These are phyloP conservation scores for Rhizomucor pusillus DNA, from an alignment of 371 early-diverging fungal genomes.

Conservation along the genomic window DNA sequence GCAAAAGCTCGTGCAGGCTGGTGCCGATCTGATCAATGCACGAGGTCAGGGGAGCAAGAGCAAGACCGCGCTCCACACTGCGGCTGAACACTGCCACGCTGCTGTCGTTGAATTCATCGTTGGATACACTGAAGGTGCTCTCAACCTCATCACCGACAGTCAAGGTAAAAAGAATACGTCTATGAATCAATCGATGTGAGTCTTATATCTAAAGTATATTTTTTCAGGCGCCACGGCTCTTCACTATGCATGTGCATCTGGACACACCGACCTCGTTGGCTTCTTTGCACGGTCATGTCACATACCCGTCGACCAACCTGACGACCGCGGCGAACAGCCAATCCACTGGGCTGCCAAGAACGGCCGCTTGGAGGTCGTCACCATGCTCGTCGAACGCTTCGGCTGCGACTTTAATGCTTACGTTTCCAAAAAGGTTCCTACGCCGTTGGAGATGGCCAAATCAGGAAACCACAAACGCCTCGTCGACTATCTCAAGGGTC, in stretches of 20 bases:
- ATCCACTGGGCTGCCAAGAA: slow-evolving; percentile 40
- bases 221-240: slow-evolving; percentile 34
- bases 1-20: slow-evolving; percentile 35
- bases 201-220: background rate
- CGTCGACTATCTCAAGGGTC: slow-evolving; percentile 36
- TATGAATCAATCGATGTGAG: background rate
- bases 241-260: slow-evolving; percentile 45
- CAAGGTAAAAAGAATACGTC: no score
- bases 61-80: slow-evolving; percentile 39
- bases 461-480: slow-evolving; percentile 32
- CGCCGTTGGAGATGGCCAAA: slow-evolving; percentile 43
- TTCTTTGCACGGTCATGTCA: slow-evolving; percentile 27
- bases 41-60: slow-evolving; percentile 30
- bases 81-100: slow-evolving; percentile 42
- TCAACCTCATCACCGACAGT: slow-evolving; percentile 24
- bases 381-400: slow-evolving; percentile 29
- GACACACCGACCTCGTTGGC: slow-evolving; percentile 35
- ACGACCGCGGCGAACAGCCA: slow-evolving; percentile 28
- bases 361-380: slow-evolving; percentile 33
- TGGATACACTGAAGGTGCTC: slow-evolving; percentile 22
- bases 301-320: slow-evolving; percentile 21
- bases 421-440: slow-evolving; percentile 25
- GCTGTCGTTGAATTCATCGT: slow-evolving; percentile 39
- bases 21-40: slow-evolving; percentile 30
- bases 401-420: slow-evolving; percentile 35